Conservation (phyloP, 1,284 basidiomycete genomes). For the Gomphus bonarii region DNA sequence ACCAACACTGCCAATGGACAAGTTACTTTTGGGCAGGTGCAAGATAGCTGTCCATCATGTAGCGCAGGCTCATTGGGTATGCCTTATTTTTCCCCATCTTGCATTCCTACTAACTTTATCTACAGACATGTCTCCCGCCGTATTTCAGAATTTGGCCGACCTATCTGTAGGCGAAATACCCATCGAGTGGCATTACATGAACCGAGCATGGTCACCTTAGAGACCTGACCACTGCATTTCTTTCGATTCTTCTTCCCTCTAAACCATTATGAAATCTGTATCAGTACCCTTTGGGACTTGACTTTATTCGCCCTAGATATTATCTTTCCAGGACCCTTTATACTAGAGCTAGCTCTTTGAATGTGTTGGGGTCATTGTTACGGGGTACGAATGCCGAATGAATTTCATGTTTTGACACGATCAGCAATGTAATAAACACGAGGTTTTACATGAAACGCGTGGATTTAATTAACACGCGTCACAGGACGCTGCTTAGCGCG, state of each 20-base stretch:
- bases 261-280: slow-evolving; percentile 2
- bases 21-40: slow-evolving; percentile 29
- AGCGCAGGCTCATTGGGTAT: slow-evolving; percentile 34
- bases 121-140: slow-evolving; percentile 44
- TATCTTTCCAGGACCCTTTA: neutral
- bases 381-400: neutral
- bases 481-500: neutral
- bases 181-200: slow-evolving; percentile 45
- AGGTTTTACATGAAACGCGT: neutral
- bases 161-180: slow-evolving; percentile 32
- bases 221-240: neutral
- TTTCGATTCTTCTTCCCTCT: neutral
- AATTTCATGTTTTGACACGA: neutral
- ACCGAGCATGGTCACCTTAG: slow-evolving; percentile 28
- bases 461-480: neutral
- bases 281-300: neutral
- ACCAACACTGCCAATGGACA: slow-evolving; percentile 33
- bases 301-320: neutral
- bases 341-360: neutral
- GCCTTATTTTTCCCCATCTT: slow-evolving; percentile 12
- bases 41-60: slow-evolving; percentile 40
- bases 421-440: neutral
- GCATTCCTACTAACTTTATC: neutral
- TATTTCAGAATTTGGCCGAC: slow-evolving; percentile 33
- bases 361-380: neutral